Base-by-base conservation (phyloP, 768 basidiomycete genomes). In the Leccinum boreale region DNA sequence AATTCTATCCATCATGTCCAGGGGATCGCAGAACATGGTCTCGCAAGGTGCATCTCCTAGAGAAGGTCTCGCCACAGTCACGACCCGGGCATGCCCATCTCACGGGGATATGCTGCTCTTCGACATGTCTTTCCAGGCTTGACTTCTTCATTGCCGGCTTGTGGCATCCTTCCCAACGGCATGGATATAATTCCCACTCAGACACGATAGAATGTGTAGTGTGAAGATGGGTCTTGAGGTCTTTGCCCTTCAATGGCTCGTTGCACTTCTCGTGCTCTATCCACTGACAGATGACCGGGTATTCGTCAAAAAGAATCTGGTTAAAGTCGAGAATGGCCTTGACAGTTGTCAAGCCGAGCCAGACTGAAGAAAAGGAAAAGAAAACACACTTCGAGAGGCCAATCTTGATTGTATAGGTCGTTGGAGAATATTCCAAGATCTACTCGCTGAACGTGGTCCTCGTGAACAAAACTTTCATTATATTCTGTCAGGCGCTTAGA, bases 101-200 rank as follows among this genome's bases (percentile, higher is more conserved):
- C 2, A 15, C 53, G 0, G 62, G 51, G 10, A 62, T 8, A 24
- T 67, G 66, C 2, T 50, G 56, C 0, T 67, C 66, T 0, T 9
- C 47, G 1, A 51, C 1, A 15, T 67, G 66, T 0, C 66, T 42
- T 10, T 57, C 56, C 4, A 67, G 58, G 28, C 52, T 58, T 0
- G 59, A 6, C 24, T 3, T 59, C 45, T 3, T 48, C 66, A 68
- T 63, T 1, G 47, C 35, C 2, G 0, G 0, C 14, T 1, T 39
- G 9, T 2, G 0, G 48, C 66, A 67, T 14, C 0, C 50, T 2
- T 26, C 0, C 67, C 66, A 67, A 5, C 3, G 44, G 29, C 66
- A 67, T 2, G 1, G 3, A 14, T 67, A 63, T 3, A 0, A 0
- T 5, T 44, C 35, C 19, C 10, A 6, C 15, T 60, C 58, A 0